A percentile compares a stretch with the other conserved stretches of the same genome.
Conservation (phyloP, 2,329 filamentous ascomycete species). For the Apiospora hydei region DNA sequence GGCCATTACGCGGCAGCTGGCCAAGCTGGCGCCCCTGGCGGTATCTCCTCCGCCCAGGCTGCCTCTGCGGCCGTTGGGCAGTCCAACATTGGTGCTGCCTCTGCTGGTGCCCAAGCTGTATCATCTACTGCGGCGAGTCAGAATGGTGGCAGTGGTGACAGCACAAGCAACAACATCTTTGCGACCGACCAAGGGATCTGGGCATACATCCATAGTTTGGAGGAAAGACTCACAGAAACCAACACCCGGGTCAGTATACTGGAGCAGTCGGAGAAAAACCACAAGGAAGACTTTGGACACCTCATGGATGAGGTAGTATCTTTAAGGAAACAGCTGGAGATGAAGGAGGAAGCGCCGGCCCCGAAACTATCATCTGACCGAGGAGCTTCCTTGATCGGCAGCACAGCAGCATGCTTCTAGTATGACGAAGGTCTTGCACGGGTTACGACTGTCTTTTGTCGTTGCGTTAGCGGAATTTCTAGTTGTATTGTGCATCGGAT, state of each 20-base stretch:
- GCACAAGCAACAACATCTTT: constrained; percentile 71
- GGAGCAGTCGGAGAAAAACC: constrained; percentile 48
- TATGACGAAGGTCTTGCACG: not conserved
- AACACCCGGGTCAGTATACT: constrained; percentile 52
- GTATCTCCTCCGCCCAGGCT: constrained; percentile 34
- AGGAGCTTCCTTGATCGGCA: not conserved
- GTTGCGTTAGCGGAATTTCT: constrained; percentile 17
- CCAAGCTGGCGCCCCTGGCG: constrained; percentile 30
- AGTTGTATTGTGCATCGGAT: constrained; percentile 11
- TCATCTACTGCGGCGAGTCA: constrained; percentile 59
- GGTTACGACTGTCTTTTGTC: constrained; percentile 9
- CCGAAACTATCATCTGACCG: constrained; percentile 26
- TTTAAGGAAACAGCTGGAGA: constrained; percentile 43
- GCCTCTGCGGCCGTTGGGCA: constrained; percentile 35
- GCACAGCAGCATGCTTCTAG: not conserved
- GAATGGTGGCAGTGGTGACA: constrained; percentile 63
- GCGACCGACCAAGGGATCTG: constrained; percentile 70
- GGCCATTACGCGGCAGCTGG: constrained; percentile 40
- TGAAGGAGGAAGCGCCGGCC: constrained; percentile 32
- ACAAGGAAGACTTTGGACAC: constrained; percentile 42
- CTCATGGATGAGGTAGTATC: constrained; percentile 46
- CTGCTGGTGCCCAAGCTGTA: constrained; percentile 30
- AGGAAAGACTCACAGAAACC: constrained; percentile 61
- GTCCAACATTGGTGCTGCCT: constrained; percentile 30
- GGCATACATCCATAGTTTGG: constrained; percentile 75